Evolutionary conservation across 768 basidiomycete genomes (phyloP), one percentile per base, ranked within the genome.

Genomic region (Macrolepiota fuliginosa): DNA sequence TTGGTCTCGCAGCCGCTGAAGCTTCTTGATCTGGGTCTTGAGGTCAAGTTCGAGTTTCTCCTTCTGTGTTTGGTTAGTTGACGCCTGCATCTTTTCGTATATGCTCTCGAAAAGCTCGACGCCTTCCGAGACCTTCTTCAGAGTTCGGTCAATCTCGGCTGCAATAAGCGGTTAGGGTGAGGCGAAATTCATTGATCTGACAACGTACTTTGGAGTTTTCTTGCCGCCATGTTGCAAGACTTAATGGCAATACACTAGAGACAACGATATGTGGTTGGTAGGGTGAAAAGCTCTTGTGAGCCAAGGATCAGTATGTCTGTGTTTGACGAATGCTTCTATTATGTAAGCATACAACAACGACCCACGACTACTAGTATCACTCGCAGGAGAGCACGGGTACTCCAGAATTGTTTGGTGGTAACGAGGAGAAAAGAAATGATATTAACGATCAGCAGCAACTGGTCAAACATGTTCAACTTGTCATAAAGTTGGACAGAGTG

Each of bases 91-190:
- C 84, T 98, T 99, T 73, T 97, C 95, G 73, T 96, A 97, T 74
- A 97, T 96, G 77, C 83, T 87, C 77, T 95, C 94, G 72, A 95
- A 95, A 74, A 91, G 83, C 80, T 94, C 93, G 68, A 98, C 95
- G 67, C 97, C 97, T 76, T 96, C 93, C 37, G 89, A 69, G 67
- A 99, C 96, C 82, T 94, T 95, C 83, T 99, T 99, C 70, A 98
- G 81, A 53, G 96, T 98, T 72, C 92, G 88, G 86, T 98, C 97
- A 67, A 99, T 98, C 80, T 99, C 97, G 74, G 94, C 96, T 99
- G 77, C 11, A 42, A 39, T 51, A 40, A 47, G 45, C 7, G n/a
- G 35, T 29, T 56, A 57, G 50, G 27, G n/a, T 17, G 37, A 15
- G n/a, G 15, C 17, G 25, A 3, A 29, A 5, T 32, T 19, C 4